Percentiles rank a stretch among this genome's conserved stretches.
Conservation (phyloP, 1,284 basidiomycete genomes). For the Cystobasidium slooffiae region DNA sequence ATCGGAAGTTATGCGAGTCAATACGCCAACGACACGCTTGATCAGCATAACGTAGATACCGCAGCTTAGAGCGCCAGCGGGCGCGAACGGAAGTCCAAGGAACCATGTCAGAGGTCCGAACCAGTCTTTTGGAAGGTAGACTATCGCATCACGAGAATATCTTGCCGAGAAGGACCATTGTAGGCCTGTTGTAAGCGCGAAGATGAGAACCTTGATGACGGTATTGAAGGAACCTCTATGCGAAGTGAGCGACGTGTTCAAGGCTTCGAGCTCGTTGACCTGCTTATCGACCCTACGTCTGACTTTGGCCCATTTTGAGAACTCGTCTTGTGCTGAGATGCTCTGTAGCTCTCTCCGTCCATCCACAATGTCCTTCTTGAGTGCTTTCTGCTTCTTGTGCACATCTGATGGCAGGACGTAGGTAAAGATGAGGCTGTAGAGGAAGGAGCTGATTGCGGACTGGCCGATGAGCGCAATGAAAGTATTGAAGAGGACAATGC, state of each 20-base stretch:
- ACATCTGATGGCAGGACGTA: conserved; percentile 36
- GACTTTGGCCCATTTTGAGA: conserved; percentile 97
- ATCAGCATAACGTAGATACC: conserved; percentile 39
- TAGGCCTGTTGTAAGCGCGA: conserved; percentile 79
- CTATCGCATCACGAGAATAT: conserved; percentile 84
- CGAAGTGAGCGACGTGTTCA: conserved; percentile 59
- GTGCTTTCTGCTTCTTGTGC: conserved; percentile 56
- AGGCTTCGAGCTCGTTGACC: conserved; percentile 86
- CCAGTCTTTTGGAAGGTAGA: conserved; percentile 87
- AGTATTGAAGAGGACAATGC: conserved; percentile 41
- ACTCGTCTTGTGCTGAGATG: conserved; percentile 95
- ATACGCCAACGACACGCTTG: conserved; percentile 33
- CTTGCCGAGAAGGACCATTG: conserved; percentile 84
- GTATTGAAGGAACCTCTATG: conserved; percentile 61
- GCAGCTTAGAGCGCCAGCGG: conserved; percentile 62
- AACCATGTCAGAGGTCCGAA: conserved; percentile 81
- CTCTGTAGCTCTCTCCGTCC: conserved; percentile 83
- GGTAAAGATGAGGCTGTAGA: conserved; percentile 36
- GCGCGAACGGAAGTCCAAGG: conserved; percentile 77
- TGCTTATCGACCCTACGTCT: conserved; percentile 89
- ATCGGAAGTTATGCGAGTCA: conserved; percentile 17
- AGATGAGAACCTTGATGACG: conserved; percentile 74
- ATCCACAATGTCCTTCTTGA: conserved; percentile 75
- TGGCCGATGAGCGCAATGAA: conserved; percentile 37
- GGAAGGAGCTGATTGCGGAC: conserved; percentile 27